Conservation (phyloP, 129 eudicot species). For the Silybum marianum region DNA sequence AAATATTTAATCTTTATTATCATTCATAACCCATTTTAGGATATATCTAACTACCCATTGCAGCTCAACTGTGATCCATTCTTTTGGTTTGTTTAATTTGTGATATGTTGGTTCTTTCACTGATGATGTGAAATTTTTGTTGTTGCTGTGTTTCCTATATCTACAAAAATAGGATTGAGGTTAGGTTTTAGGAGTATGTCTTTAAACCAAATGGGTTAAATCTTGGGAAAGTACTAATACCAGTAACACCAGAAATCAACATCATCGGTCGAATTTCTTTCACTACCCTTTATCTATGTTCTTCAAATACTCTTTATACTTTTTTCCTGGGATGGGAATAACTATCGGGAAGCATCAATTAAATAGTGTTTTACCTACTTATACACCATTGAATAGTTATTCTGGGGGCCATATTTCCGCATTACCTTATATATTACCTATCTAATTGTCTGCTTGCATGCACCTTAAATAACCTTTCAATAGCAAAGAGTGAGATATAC, state of each 20-base stretch:
- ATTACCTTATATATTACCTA: neutral
- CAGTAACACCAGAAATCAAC: neutral
- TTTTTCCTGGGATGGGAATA: neutral
- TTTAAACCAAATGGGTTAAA: conserved; percentile 32
- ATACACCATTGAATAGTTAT: neutral
- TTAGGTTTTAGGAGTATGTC: conserved; percentile 11
- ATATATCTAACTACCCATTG: neutral
- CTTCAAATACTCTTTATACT: conserved; percentile 45
- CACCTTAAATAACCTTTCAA: neutral
- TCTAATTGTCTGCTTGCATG: neutral
- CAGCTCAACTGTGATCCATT: neutral
- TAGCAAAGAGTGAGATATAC: neutral
- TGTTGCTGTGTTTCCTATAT: neutral
- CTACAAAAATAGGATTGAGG: conserved; percentile 41
- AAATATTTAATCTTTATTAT: too few relatives aligned
- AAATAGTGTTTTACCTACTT: neutral
- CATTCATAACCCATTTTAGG: neutral
- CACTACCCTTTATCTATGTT: conserved; percentile 52
- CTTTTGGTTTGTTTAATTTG: neutral
- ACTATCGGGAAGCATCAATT: conserved; percentile 45
- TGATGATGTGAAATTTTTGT: neutral
- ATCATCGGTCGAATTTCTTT: conserved; percentile 37
- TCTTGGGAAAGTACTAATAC: conserved; percentile 15
- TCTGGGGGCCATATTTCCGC: neutral
- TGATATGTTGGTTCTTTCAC: neutral